Conservation (phyloP, 306 rosid species). For the Vigna mungo region DNA sequence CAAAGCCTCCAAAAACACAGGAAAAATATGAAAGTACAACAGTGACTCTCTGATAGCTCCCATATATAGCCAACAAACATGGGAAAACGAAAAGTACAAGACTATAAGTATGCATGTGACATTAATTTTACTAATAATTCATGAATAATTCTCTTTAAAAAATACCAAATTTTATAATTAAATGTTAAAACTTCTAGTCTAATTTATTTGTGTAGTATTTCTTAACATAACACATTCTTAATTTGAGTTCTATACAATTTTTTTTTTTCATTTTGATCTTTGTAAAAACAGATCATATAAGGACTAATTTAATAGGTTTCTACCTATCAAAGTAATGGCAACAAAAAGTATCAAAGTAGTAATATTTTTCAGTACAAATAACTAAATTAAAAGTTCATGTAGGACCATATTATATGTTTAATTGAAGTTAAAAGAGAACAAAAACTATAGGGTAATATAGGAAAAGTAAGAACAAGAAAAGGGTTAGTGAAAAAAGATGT, state of each 20-base stretch:
- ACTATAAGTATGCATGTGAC: background rate
- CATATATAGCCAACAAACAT: background rate
- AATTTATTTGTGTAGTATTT: too few species aligned
- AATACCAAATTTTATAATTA: background rate
- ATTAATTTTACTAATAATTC: background rate
- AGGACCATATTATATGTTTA: too few species aligned
- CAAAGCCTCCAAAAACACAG: slow-evolving; percentile 1
- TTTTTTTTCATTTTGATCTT: too few species aligned
- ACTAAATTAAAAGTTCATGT: too few species aligned
- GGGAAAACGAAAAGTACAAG: background rate
- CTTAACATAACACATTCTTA: too few species aligned
- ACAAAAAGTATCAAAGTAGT: too few species aligned
- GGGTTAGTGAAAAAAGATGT: background rate
- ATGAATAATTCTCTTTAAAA: background rate
- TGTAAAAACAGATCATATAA: too few species aligned
- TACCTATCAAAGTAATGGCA: too few species aligned
- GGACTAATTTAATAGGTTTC: too few species aligned
- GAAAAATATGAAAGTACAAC: slow-evolving; percentile 17
- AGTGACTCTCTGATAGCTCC: background rate
- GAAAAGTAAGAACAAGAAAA: background rate
- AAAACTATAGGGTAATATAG: background rate
- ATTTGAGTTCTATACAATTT: too few species aligned
- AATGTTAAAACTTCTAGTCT: too few species aligned
- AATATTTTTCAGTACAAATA: too few species aligned
- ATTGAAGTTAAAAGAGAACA: background rate